Percentiles rank a stretch among this genome's conserved stretches.
Evolutionary conservation across 78 protist genomes (phyloP).

Genomic region (Dictyostelium intermedium): DNA sequence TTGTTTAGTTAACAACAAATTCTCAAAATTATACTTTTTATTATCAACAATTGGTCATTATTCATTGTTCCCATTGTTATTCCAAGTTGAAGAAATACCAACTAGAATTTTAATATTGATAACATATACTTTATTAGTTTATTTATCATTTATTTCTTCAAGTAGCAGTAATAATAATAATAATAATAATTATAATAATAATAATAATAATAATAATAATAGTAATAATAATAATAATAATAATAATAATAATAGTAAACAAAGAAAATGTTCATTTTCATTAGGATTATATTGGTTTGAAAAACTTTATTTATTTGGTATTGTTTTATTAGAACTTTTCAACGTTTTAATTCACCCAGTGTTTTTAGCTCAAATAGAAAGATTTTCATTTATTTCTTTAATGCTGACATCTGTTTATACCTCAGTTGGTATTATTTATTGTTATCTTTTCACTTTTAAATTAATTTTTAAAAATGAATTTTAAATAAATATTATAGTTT

Average conservation of each 20-base stretch:
- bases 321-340: slow-evolving; percentile 30
- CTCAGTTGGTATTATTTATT: slow-evolving; percentile 28
- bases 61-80: slow-evolving; percentile 66
- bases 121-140: slow-evolving; percentile 6
- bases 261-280: background rate
- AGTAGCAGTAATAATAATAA: background rate
- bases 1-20: background rate
- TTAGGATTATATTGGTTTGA: slow-evolving; percentile 1
- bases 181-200: background rate
- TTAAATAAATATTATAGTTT: background rate
- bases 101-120: slow-evolving; percentile 1
- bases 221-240: background rate
- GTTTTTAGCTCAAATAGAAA: background rate
- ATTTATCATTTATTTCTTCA: background rate
- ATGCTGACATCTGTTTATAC: slow-evolving; percentile 67
- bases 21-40: slow-evolving; percentile 45
- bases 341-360: slow-evolving; percentile 24
- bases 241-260: background rate
- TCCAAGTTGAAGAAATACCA: slow-evolving; percentile 24
- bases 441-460: slow-evolving; percentile 1
- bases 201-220: background rate
- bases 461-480: slow-evolving; percentile 11
- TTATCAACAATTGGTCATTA: slow-evolving; percentile 75
- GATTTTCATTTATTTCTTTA: slow-evolving; percentile 40
- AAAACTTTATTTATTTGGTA: background rate